Evolutionary conservation across 1,284 basidiomycete species (phyloP).

Genomic region (Schizophyllum amplum): DNA sequence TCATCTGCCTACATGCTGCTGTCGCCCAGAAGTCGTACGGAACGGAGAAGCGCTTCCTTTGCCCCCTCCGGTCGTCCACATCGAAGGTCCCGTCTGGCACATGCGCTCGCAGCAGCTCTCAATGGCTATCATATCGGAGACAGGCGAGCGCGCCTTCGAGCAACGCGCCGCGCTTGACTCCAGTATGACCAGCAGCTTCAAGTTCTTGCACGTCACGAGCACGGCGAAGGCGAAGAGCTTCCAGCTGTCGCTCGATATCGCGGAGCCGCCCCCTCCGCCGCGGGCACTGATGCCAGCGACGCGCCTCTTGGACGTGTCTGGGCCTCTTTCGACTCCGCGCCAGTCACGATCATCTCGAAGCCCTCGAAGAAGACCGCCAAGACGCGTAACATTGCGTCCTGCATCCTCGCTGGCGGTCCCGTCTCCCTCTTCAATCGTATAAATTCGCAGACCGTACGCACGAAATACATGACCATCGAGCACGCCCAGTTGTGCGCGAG

Average conservation of each 20-base stretch:
- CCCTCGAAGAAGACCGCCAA: conserved; percentile 96
- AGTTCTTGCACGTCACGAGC: conserved; percentile 83
- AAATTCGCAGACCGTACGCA: conserved; percentile 94
- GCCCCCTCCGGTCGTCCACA: conserved; percentile 82
- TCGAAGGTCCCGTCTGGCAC: conserved; percentile 77
- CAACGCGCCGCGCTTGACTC: conserved; percentile 75
- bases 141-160: conserved; percentile 73
- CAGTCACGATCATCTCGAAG: conserved; percentile 93
- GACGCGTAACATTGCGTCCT: conserved; percentile 88
- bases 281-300: conserved; percentile 37
- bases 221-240: conserved; percentile 87
- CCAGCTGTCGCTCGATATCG: conserved; percentile 75
- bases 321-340: conserved; percentile 88
- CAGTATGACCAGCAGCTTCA: conserved; percentile 81
- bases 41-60: conserved; percentile 86
- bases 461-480: conserved; percentile 93
- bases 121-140: conserved; percentile 82
- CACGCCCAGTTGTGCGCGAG: conserved; percentile 79
- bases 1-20: conserved; percentile 80
- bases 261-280: conserved; percentile 53
- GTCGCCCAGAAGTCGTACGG: conserved; percentile 92
- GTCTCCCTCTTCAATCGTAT: conserved; percentile 95
- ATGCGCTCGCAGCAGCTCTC: conserved; percentile 74
- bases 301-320: conserved; percentile 60
- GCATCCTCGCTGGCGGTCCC: conserved; percentile 84